Evolutionary conservation across 345 rosid species (phyloP).

Genomic region (Capsella bursapastoris): DNA sequence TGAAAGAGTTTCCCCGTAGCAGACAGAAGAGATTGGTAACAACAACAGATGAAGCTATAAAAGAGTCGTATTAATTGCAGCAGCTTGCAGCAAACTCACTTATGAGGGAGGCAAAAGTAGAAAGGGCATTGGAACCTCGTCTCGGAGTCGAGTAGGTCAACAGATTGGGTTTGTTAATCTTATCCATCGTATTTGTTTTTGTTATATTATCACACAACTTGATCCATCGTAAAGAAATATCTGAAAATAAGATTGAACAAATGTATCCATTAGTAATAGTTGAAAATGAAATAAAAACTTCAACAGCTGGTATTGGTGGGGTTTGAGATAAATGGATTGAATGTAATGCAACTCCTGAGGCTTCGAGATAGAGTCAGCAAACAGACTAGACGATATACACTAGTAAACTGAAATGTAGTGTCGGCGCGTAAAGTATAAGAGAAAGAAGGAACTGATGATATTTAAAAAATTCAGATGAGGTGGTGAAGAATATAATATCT

Average conservation of each 20-base stretch:
- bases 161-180: constrained; percentile 1
- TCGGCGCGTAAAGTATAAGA: neutral
- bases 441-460: neutral
- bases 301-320: neutral
- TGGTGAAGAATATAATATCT: neutral
- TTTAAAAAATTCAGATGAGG: neutral
- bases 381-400: neutral
- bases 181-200: neutral
- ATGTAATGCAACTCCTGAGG: neutral
- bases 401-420: neutral
- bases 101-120: neutral
- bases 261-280: neutral
- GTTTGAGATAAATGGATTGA: neutral
- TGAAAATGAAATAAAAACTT: too few species aligned
- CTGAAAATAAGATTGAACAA: neutral
- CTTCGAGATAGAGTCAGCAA: neutral
- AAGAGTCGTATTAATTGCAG: neutral
- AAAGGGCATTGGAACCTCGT: neutral
- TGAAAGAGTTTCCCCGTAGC: constrained; percentile 66
- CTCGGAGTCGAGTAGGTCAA: neutral
- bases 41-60: constrained; percentile 5
- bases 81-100: neutral
- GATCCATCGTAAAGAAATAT: neutral
- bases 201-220: constrained; percentile 1
- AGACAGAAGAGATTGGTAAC: constrained; percentile 32